phyloP scores from a whole-genome alignment of 371 early-diverging fungal genomes.

The Furculomyces boomerangus region DNA sequence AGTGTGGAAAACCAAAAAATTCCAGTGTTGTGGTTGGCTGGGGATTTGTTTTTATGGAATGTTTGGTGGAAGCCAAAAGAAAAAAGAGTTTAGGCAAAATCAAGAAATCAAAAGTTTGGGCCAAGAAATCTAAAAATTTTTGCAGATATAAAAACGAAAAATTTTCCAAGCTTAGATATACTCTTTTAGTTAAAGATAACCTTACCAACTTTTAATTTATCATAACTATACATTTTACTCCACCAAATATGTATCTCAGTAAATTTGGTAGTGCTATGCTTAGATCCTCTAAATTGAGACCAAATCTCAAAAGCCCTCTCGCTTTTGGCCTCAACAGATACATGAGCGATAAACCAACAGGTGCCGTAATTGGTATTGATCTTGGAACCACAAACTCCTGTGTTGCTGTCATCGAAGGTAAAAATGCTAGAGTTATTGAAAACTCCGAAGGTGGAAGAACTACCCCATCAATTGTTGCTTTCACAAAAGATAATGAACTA shows the following conservation, averaged over 20 bases:
- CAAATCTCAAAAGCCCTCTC: background rate
- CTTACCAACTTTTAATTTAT: too few relatives aligned
- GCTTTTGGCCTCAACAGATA: background rate
- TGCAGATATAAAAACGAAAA: too few relatives aligned
- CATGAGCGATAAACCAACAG: conserved; percentile 56
- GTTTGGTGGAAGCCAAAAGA: too few relatives aligned
- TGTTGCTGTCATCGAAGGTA: conserved; percentile 95
- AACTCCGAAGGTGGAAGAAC: conserved; percentile 93
- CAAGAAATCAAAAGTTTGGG: too few relatives aligned
- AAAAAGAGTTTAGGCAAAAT: too few relatives aligned
- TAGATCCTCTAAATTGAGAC: background rate
- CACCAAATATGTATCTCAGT: conserved; percentile 3
- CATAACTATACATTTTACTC: too few relatives aligned
- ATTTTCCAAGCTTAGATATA: too few relatives aligned
- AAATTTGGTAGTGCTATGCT: background rate
- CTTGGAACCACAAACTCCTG: conserved; percentile 99
- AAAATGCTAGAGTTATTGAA: conserved; percentile 89
- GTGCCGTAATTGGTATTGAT: conserved; percentile 97
- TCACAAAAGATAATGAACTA: conserved; percentile 77
- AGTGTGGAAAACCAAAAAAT: too few relatives aligned
- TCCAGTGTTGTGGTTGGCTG: too few relatives aligned
- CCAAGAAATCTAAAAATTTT: too few relatives aligned
- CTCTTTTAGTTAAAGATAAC: too few relatives aligned
- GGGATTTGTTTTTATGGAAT: too few relatives aligned
- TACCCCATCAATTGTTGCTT: conserved; percentile 95